Base-by-base conservation (phyloP, 192 early-diverging fungal species). In the Coemansia sp. region DNA sequence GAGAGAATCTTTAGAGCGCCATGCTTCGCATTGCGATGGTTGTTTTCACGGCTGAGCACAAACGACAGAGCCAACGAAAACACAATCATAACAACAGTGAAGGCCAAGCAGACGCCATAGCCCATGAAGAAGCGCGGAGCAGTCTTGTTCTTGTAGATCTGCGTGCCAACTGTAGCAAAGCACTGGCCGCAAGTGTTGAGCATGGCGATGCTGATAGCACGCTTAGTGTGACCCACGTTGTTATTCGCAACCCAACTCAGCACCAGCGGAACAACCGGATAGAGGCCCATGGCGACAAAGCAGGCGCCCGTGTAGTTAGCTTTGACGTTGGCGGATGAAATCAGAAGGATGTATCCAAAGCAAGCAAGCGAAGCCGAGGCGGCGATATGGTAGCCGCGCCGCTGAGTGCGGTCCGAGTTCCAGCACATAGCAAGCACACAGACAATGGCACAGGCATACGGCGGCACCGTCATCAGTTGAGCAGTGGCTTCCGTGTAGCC, bases 161-260 rank as follows among this genome's bases (percentile, higher is more conserved):
- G 90, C 1, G 88, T 88, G 45, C 85, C 88, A 31, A 93, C 84
- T 13, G 86, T 85, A 33, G 90, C 91, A 73, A 89, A 88, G 62
- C 89, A 77, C 69, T 93, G 91, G 35, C 87, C 90, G 62, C 88
- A 84, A 2, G 83, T 84, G 59, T 89, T 87, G 40, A 88, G 79
- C 56, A 88, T 79, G 48, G 89, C 90, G 9, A 84, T 77, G 10
- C 88, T 87, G 62, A 88, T 76, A n/a, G 84, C 89, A 20, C 88
- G 79, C 76, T 93, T 93, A 10, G 86, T 90, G 51, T 90, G 85
- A 7, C 90, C 90, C 39, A 88, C 87, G 42, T 78, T 69, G 59
- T 88, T 90, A 74, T 82, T 90, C 28, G 88, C 83, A 16, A 88
- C 82, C 88, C 88, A 89, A 37, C 79, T 82, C 46, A 89, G 67